Conservation (phyloP, 139 green algal genomes). For the Chlamydomonas asymmetrica region DNA sequence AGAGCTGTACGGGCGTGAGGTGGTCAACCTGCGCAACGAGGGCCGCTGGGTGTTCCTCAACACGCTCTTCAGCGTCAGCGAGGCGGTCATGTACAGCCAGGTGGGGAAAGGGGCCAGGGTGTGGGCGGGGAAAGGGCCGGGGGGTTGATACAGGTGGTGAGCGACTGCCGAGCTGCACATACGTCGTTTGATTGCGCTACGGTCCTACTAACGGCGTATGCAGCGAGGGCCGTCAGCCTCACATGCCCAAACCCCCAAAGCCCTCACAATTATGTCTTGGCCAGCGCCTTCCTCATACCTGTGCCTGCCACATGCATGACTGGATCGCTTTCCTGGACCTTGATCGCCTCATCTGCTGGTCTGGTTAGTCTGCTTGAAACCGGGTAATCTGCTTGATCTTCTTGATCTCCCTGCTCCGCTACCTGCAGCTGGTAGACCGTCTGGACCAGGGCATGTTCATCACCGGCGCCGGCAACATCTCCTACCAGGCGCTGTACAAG, state of each 20-base stretch:
- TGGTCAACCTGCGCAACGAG: conserved; percentile 88
- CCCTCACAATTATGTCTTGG: no score
- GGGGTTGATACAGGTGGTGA: not conserved
- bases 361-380: no score
- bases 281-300: no score
- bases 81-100: conserved; percentile 93
- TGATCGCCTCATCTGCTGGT: no score
- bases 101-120: conserved; percentile 9
- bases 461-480: conserved; percentile 27
- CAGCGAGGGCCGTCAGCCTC: not conserved
- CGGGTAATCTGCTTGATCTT: not conserved
- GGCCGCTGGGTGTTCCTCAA: conserved; percentile 92
- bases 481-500: conserved; percentile 37
- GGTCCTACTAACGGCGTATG: not conserved
- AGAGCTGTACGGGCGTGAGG: conserved; percentile 81
- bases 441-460: conserved; percentile 77
- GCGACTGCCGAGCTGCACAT: not conserved
- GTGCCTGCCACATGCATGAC: no score
- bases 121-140: not conserved
- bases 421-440: conserved; percentile 86
- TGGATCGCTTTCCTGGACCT: no score
- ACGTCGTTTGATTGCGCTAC: not conserved
- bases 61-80: conserved; percentile 92
- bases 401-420: not conserved
- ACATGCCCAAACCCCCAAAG: not conserved